Evolutionary conservation across 2,329 filamentous ascomycete genomes (phyloP).

Genomic region (Lecanicillium sp.): DNA sequence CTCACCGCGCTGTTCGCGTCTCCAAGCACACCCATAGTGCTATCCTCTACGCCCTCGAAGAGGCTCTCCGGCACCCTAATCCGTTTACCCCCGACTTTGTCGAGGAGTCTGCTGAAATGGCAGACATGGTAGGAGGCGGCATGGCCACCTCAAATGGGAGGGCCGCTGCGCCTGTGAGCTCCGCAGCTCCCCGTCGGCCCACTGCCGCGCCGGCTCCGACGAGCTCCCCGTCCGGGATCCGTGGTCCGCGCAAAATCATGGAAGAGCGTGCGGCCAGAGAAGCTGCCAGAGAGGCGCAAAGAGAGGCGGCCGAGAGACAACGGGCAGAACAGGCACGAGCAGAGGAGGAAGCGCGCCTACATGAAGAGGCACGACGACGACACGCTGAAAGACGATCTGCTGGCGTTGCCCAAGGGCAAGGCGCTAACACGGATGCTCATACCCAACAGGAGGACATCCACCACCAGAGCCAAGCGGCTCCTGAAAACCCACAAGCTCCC

Average conservation of each 20-base stretch:
- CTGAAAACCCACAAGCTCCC: constrained; percentile 16
- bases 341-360: constrained; percentile 45
- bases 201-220: constrained; percentile 41
- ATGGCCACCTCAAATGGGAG: constrained; percentile 33
- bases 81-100: constrained; percentile 74
- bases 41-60: constrained; percentile 86
- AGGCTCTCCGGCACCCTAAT: constrained; percentile 75
- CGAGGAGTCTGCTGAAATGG: constrained; percentile 90
- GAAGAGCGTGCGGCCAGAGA: constrained; percentile 73
- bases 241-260: constrained; percentile 88
- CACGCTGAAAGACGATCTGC: constrained; percentile 55
- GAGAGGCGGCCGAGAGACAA: constrained; percentile 56
- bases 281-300: constrained; percentile 41
- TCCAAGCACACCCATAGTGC: constrained; percentile 81
- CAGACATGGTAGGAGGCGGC: constrained; percentile 60
- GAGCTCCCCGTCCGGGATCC: constrained; percentile 57
- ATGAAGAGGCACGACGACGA: constrained; percentile 47
- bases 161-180: neutral
- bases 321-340: constrained; percentile 46
- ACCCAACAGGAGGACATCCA: constrained; percentile 7
- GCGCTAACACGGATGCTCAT: constrained; percentile 12
- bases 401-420: constrained; percentile 32
- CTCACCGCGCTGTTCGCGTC: constrained; percentile 51
- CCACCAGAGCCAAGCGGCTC: constrained; percentile 18
- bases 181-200: constrained; percentile 35